Percentiles rank a stretch among this genome's conserved stretches.
Conservation (phyloP, 352 stramenopile species). For the Pythium phragmitis region DNA sequence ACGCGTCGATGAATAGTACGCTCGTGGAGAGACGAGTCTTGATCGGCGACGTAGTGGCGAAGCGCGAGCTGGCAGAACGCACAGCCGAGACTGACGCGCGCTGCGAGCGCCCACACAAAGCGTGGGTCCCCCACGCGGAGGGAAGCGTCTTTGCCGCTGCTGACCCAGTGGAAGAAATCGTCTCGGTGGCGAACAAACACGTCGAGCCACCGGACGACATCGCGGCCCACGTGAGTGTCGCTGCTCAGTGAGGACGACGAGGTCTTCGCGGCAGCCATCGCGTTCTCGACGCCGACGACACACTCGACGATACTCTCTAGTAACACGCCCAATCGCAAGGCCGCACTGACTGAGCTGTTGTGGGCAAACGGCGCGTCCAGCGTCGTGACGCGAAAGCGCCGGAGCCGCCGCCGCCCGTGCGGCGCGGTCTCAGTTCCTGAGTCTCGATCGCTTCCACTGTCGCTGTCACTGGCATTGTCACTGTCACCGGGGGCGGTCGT, state of each 20-base stretch:
- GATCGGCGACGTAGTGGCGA: background rate
- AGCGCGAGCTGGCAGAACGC: conserved; percentile 23
- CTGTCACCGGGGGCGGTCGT: background rate
- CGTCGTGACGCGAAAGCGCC: conserved; percentile 10
- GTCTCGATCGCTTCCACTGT: background rate
- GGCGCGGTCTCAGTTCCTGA: background rate
- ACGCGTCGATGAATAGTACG: background rate
- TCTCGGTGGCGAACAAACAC: conserved; percentile 12
- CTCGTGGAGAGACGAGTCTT: no score
- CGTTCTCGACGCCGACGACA: conserved; percentile 11
- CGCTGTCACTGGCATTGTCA: background rate
- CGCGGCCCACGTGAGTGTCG: background rate
- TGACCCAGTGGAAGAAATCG: conserved; percentile 23
- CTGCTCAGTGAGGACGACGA: background rate
- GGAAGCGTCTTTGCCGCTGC: conserved; percentile 9
- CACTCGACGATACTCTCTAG: conserved; percentile 21
- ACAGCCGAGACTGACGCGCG: conserved; percentile 18
- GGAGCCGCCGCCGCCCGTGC: background rate
- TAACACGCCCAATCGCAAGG: conserved; percentile 14
- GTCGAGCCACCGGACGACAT: conserved; percentile 11
- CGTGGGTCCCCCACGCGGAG: conserved; percentile 17
- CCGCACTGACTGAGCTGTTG: conserved; percentile 4
- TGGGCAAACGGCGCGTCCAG: conserved; percentile 14
- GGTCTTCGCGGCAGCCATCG: background rate
- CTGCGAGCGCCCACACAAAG: conserved; percentile 18